A percentile compares a stretch with the other conserved stretches of the same genome.
Conservation (phyloP, 1,139 yeast species). For the Saccharomyces hybrid region DNA sequence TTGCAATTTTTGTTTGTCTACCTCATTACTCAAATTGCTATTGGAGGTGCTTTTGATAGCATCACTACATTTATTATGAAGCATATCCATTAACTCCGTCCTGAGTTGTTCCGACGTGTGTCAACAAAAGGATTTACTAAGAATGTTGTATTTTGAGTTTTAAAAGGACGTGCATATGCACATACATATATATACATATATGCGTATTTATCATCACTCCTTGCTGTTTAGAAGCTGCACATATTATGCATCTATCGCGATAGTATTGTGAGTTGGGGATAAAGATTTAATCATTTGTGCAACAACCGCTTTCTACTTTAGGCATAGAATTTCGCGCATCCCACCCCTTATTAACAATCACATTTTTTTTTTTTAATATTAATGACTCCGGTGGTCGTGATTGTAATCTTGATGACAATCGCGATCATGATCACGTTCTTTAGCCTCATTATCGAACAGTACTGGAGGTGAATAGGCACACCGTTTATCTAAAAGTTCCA, state of each 20-base stretch:
- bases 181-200: background rate
- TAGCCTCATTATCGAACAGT: background rate
- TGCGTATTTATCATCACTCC: background rate
- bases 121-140: background rate
- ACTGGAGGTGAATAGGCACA: background rate
- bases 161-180: background rate
- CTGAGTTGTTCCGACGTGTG: background rate
- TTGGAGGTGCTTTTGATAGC: background rate
- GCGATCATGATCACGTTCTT: background rate
- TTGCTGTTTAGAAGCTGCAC: background rate
- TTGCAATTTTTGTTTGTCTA: background rate
- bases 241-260: background rate
- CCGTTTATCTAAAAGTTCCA: background rate
- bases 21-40: background rate
- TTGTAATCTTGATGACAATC: background rate
- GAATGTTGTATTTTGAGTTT: background rate
- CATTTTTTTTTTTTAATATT: background rate
- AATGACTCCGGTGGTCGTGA: background rate
- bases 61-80: background rate
- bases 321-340: background rate
- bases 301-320: background rate
- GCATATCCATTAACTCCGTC: background rate
- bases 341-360: background rate
- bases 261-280: background rate
- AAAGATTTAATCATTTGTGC: background rate